Evolutionary conservation across 2,329 filamentous ascomycete species (phyloP).

Genomic region (Exophiala spinifera): DNA sequence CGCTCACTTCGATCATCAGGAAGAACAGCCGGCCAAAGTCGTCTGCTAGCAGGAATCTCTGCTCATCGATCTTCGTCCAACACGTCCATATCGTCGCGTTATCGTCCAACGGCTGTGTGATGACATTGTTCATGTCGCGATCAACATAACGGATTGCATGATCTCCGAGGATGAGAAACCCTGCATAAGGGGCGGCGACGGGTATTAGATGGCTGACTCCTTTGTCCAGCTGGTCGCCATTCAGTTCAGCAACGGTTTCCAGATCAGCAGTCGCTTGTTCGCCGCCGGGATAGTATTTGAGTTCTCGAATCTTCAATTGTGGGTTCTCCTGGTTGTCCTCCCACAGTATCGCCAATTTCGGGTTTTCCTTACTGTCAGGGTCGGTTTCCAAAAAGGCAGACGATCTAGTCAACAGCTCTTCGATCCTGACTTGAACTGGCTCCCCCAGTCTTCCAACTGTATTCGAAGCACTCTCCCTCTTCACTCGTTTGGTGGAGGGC

Average conservation of each 20-base stretch:
- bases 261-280: conserved; percentile 51
- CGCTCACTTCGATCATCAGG: conserved; percentile 68
- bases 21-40: conserved; percentile 84
- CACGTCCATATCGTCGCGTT: conserved; percentile 78
- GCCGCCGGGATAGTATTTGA: conserved; percentile 50
- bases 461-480: conserved; percentile 20
- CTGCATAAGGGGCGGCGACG: conserved; percentile 60
- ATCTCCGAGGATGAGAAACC: conserved; percentile 72
- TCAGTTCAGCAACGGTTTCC: conserved; percentile 50
- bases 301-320: conserved; percentile 53
- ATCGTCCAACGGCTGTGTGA: conserved; percentile 65
- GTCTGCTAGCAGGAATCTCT: conserved; percentile 83
- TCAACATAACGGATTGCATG: conserved; percentile 83
- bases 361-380: conserved; percentile 45
- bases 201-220: conserved; percentile 62
- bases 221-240: conserved; percentile 52
- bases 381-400: conserved; percentile 62
- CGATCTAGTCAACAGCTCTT: conserved; percentile 65
- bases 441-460: conserved; percentile 55
- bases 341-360: conserved; percentile 63
- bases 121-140: conserved; percentile 65
- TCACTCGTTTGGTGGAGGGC: conserved; percentile 48
- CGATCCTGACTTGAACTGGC: conserved; percentile 60
- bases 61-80: conserved; percentile 80
- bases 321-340: conserved; percentile 60